These are phyloP conservation scores for Pneumocystis oryctolagi DNA, from an alignment of 1,139 yeast genomes.

Conservation along the genomic window DNA sequence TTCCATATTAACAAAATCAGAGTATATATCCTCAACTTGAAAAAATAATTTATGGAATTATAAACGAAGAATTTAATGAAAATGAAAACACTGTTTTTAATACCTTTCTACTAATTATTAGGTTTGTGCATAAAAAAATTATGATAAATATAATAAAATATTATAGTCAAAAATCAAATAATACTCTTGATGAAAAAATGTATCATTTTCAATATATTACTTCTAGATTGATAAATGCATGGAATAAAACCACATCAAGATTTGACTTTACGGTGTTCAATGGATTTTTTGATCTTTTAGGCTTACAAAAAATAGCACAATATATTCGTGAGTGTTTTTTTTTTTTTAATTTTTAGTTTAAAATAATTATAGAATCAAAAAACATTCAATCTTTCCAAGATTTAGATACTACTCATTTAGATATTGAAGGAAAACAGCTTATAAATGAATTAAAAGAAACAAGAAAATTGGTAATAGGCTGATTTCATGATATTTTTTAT, in stretches of 20 bases:
- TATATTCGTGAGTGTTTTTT: slow-evolving; percentile 54
- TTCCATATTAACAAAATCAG: not conserved
- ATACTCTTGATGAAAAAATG: slow-evolving; percentile 43
- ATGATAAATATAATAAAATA: slow-evolving; percentile 1
- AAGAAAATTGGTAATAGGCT: slow-evolving; percentile 7
- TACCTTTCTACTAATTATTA: not conserved
- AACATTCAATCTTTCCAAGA: slow-evolving; percentile 63
- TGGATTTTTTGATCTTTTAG: slow-evolving; percentile 96
- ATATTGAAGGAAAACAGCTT: slow-evolving; percentile 68
- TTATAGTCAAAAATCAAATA: slow-evolving; percentile 67
- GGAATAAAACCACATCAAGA: slow-evolving; percentile 81
- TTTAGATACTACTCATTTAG: slow-evolving; percentile 66
- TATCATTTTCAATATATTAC: slow-evolving; percentile 73
- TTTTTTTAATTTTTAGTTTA: not conserved
- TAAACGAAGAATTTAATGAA: slow-evolving; percentile 1
- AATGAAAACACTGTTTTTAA: slow-evolving; percentile 3
- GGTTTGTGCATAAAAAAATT: slow-evolving; percentile 1
- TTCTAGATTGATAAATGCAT: slow-evolving; percentile 79
- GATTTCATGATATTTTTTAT: not conserved
- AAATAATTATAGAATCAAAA: slow-evolving; percentile 1
- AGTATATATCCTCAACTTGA: slow-evolving; percentile 12
- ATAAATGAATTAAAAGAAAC: slow-evolving; percentile 45
- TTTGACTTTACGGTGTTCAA: slow-evolving; percentile 81
- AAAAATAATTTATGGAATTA: slow-evolving; percentile 4
- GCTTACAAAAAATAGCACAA: slow-evolving; percentile 82